A percentile compares a stretch with the other conserved stretches of the same genome.
phyloP scores from a whole-genome alignment of 306 rosid genomes.

The Glycine tomentella region DNA sequence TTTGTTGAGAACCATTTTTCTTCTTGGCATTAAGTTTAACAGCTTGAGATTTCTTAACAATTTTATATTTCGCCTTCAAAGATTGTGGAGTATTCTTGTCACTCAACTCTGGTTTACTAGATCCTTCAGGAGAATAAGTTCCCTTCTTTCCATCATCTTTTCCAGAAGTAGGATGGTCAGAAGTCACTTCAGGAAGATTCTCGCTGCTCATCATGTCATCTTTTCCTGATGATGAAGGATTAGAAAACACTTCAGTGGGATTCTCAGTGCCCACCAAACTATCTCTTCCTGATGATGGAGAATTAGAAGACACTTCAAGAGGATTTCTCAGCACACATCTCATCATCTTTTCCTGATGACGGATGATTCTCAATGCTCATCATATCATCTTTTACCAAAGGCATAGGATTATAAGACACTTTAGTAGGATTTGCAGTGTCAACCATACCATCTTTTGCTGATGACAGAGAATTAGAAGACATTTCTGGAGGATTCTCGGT shows the following conservation, averaged over 20 bases:
- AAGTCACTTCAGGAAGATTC: too few relatives aligned
- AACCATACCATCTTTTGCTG: conserved; percentile 26
- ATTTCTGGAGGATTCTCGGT: conserved; percentile 1
- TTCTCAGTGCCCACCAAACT: conserved; percentile 33
- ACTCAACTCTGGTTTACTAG: too few relatives aligned
- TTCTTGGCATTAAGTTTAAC: too few relatives aligned
- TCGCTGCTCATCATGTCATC: too few relatives aligned
- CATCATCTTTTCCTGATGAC: conserved; percentile 22
- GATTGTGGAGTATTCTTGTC: too few relatives aligned
- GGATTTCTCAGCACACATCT: conserved; percentile 34
- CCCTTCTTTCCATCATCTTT: too few relatives aligned
- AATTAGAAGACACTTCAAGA: conserved; percentile 8
- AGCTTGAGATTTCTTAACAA: too few relatives aligned
- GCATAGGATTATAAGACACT: background rate
- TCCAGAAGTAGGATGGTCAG: too few relatives aligned
- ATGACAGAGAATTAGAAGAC: background rate
- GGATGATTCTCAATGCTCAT: conserved; percentile 27
- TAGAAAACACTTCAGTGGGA: conserved; percentile 5
- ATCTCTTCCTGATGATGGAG: background rate
- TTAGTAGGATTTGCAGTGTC: conserved; percentile 37
- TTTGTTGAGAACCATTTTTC: too few relatives aligned
- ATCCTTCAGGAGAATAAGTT: too few relatives aligned
- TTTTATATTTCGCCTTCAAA: too few relatives aligned
- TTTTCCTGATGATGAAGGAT: background rate
- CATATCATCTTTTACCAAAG: conserved; percentile 14